phyloP scores from a whole-genome alignment of 768 basidiomycete species.

The Calvatia gigantea region DNA sequence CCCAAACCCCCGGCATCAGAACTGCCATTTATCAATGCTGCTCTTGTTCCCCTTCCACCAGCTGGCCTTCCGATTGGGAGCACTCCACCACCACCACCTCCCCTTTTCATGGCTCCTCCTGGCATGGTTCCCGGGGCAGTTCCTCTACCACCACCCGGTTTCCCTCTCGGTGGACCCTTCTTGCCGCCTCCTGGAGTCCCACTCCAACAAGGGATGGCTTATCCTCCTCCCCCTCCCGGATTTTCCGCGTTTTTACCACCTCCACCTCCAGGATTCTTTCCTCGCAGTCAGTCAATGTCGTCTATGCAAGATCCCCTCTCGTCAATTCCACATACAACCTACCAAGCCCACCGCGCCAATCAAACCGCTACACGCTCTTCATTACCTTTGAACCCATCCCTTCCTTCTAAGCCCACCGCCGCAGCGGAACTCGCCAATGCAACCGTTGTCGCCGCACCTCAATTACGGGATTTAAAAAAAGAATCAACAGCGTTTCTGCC shows the following conservation, averaged over 20 bases:
- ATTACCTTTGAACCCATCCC: conserved; percentile 23
- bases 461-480: conserved; percentile 90
- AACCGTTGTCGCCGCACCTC: conserved; percentile 79
- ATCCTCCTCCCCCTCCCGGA: conserved; percentile 4
- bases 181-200: conserved; percentile 11
- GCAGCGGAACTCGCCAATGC: conserved; percentile 47
- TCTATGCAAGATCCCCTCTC: conserved; percentile 75
- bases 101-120: conserved; percentile 13
- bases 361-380: conserved; percentile 24
- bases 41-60: conserved; percentile 26
- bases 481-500: conserved; percentile 95
- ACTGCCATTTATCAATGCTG: conserved; percentile 26
- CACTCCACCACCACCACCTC: conserved; percentile 24
- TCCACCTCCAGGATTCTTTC: conserved; percentile 45
- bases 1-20: conserved; percentile 1
- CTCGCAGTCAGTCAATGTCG: conserved; percentile 48
- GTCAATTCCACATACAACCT: conserved; percentile 73
- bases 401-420: conserved; percentile 31
- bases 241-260: conserved; percentile 15
- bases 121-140: neutral
- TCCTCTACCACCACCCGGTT: conserved; percentile 15
- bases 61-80: conserved; percentile 23
- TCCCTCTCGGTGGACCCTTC: conserved; percentile 7
- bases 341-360: conserved; percentile 63
- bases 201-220: conserved; percentile 2